Evolutionary conservation across 129 eudicot species (phyloP), one percentile per base, ranked within the genome.

Genomic region (Oenanthe sinensis): DNA sequence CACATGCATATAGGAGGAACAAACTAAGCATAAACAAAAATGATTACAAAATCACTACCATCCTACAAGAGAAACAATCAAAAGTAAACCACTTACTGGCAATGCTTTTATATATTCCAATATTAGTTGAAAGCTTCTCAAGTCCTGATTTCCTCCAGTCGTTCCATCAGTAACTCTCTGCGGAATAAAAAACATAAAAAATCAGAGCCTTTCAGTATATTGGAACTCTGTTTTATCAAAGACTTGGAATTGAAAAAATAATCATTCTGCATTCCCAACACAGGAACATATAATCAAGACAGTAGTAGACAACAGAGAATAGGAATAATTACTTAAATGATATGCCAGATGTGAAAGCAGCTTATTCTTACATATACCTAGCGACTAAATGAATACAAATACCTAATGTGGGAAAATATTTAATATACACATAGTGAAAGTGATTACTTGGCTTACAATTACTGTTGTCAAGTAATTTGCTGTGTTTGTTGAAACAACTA

Each of bases 101-200:
- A 91, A 85, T 84, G 98, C 98, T 89, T 95, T 95, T 74, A 95
- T 88, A 80, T 95, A 95, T 81, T 91, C 98, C 84, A 95, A 70
- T 82, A 90, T 88, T 80, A 95, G 78, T 81, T 91, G 83, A 81
- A 95, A 95, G 90, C 93, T 91, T 90, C 98, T 90, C 85, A 90
- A 78, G 83, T 95, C 98, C 82, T 95, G 97, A 47, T 86, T 91
- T 48, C 69, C 79, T 69, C 92, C 88, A 47, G 74, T 80, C 79
- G 88, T 82, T 62, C 89, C 97, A 50, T 94, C 98, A 81, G 76
- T 52, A 20, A 91, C 80, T 83, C 91, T 91, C 98, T 94, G 90
- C 0, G 20, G 36, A 26, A 20, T 76, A 33, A 33, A 30, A 9
- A 71, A 77, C 70, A 74, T 30, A 42, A 54, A 50, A 74, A 39